Base-by-base conservation (phyloP, 2,329 filamentous ascomycete genomes). In the Claviceps arundinis region DNA sequence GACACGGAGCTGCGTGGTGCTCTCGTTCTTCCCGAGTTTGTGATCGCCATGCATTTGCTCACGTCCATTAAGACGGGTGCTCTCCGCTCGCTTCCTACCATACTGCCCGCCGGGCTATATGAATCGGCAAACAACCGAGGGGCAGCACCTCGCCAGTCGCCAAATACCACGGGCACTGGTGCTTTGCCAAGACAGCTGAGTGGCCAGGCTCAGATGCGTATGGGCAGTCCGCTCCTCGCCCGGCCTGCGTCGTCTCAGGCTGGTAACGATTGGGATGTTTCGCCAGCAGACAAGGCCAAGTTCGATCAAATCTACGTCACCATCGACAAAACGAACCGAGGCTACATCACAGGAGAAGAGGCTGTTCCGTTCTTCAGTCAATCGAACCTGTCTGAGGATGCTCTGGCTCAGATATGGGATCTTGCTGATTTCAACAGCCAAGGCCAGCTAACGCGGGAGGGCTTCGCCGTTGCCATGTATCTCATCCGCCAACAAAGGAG, bases 401-500 rank as follows among this genome's bases (percentile, higher is more conserved):
- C 81, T 9, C 74, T 98, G 50, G 93, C 93, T 34, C 87, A 94
- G 61, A 95, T 98, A 57, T 98, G 93, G 93, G 93, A 98, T 65
- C 79, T 98, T 34, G 85, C 93, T 14, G 93, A 98, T 68, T 89
- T 96, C 68, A 89, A 88, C 62, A 93, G 89, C 7, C 86, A 90
- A 59, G 93, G 93, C 11, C 84, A 85, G 53, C 73, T 98, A 52
- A 89, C 78, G 47, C 82, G 81, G 60, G 93, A 98, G 59, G 90
- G 95, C 61, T 98, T 98, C 64, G 89, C 93, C 0, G 89, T 98
- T 47, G 91, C 93, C 50, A 96, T 98, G 90, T 94, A 94, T 64
- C 75, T 98, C 49, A 96, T 98, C 60, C 81, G 90, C 55, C 87
- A 95, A 65, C 90, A 96, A 65, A 80, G 90, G 51, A 85, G 78